phyloP scores from a whole-genome alignment of 1,284 basidiomycete genomes.

The Ceratobasidium papillatum region DNA sequence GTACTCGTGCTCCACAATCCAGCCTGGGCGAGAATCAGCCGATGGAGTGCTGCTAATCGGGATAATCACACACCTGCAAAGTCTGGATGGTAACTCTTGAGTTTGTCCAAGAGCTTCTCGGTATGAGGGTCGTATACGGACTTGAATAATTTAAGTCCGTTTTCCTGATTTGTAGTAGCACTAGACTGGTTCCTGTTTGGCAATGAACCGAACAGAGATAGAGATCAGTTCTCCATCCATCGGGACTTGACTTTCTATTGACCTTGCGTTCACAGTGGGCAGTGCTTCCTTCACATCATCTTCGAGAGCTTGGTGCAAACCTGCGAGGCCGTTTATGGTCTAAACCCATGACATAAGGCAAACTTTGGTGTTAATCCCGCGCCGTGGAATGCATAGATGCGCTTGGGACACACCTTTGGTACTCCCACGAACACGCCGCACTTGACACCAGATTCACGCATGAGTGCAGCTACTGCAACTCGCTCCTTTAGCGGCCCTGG shows the following conservation, averaged over 20 bases:
- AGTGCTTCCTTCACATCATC: constrained; percentile 78
- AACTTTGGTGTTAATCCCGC: constrained; percentile 42
- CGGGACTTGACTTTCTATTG: constrained; percentile 48
- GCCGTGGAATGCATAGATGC: constrained; percentile 43
- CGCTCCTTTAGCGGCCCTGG: constrained; percentile 63
- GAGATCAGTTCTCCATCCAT: constrained; percentile 41
- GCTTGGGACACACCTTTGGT: constrained; percentile 69
- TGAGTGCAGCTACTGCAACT: constrained; percentile 72
- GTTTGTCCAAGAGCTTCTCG: constrained; percentile 88
- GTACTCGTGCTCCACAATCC: constrained; percentile 92
- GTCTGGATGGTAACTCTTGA: constrained; percentile 76
- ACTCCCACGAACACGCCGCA: constrained; percentile 93
- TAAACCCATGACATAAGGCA: constrained; percentile 50
- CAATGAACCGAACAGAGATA: constrained; percentile 19
- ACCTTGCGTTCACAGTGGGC: constrained; percentile 74
- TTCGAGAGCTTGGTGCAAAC: constrained; percentile 76
- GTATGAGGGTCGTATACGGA: constrained; percentile 92
- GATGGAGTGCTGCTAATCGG: constrained; percentile 63
- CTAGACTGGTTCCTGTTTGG: constrained; percentile 35
- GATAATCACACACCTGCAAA: constrained; percentile 63
- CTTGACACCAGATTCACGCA: constrained; percentile 94
- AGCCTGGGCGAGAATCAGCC: constrained; percentile 62
- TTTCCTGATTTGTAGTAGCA: constrained; percentile 40
- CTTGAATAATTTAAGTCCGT: constrained; percentile 80
- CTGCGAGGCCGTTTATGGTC: constrained; percentile 85